Evolutionary conservation across 805 yeast genomes (phyloP), one percentile per base, ranked within the genome.

Genomic region (Starmerella geochares): DNA sequence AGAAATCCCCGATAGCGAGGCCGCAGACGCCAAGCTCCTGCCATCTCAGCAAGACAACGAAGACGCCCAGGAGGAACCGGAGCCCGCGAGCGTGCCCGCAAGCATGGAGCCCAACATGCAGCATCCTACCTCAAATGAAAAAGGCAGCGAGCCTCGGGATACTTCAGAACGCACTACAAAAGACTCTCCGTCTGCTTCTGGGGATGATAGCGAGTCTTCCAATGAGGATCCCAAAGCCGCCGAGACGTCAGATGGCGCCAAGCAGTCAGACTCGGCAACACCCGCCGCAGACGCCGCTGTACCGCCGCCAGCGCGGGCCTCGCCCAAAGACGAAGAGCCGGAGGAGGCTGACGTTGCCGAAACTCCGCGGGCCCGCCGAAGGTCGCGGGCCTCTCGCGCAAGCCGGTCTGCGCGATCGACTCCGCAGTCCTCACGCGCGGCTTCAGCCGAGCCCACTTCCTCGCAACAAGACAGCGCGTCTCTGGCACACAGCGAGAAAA

Each of bases 331-430:
- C 6, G 29, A 23, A 4, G 29, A 37, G 25, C 27, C 28, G 14
- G 6, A 16, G 29, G 35, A 46, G 35, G 27, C 14, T 31, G 41
- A 33, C 17, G 16, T 28, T 8, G 23, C 28, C 24, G 36, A 25
- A 20, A 28, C 23, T 5, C 23, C 36, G 8, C 13, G 32, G 7
- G 2, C 44, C 4, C 44, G 44, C 16, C 44, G 44, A 13, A 27
- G 44, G 32, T 40, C 44, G 4, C 44, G 44, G n/a, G 44, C 44
- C 2, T 16, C 46, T 2, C 38, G 52, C 4, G 29, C 49, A 2
- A 23, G 45, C 19, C 16, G 50, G 8, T 41, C 53, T 4, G 48
- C 44, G 16, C 38, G 50, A 19, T 35, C 47, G 4, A 46, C 53
- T 4, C 53, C 53, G 3, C 44, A 40, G 16, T 25, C 44, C 17